Evolutionary conservation across 1,284 basidiomycete genomes (phyloP).

Genomic region (Pyrrhoderma lamaoense): DNA sequence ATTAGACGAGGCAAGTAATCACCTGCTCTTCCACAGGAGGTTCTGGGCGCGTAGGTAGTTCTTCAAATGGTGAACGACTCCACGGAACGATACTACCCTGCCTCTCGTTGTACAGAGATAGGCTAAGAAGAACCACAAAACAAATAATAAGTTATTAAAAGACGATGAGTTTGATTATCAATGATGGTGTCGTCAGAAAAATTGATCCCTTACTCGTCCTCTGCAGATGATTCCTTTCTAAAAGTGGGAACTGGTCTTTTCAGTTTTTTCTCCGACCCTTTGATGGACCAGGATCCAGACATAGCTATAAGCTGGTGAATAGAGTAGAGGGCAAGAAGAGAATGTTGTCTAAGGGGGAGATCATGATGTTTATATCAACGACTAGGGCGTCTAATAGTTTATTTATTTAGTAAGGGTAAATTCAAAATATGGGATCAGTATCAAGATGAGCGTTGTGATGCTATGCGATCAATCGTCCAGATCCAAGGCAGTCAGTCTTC

Average conservation of each 20-base stretch:
- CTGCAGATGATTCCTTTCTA: slow-evolving; percentile 14
- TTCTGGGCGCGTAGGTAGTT: slow-evolving; percentile 2
- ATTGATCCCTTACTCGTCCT: slow-evolving; percentile 9
- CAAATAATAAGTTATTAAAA: background rate
- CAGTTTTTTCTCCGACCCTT: background rate
- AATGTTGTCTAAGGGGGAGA: too few species aligned
- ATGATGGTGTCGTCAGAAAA: too few species aligned
- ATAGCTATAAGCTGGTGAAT: too few species aligned
- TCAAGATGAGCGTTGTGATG: too few species aligned
- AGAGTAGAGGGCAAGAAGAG: too few species aligned
- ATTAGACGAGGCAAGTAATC: background rate
- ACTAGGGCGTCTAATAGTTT: too few species aligned
- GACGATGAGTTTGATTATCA: background rate
- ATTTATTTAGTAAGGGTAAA: too few species aligned
- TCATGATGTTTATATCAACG: too few species aligned
- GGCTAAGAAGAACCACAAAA: background rate
- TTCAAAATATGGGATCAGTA: too few species aligned
- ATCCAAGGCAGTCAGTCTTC: too few species aligned
- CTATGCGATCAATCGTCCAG: too few species aligned
- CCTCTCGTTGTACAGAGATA: slow-evolving; percentile 11
- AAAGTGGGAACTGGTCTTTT: slow-evolving; percentile 10
- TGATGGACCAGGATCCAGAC: too few species aligned
- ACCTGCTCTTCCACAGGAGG: slow-evolving; percentile 5
- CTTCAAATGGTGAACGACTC: slow-evolving; percentile 12
- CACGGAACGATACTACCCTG: slow-evolving; percentile 15